phyloP scores from a whole-genome alignment of 2,329 filamentous ascomycete genomes.

The Colletotrichum somersetense region DNA sequence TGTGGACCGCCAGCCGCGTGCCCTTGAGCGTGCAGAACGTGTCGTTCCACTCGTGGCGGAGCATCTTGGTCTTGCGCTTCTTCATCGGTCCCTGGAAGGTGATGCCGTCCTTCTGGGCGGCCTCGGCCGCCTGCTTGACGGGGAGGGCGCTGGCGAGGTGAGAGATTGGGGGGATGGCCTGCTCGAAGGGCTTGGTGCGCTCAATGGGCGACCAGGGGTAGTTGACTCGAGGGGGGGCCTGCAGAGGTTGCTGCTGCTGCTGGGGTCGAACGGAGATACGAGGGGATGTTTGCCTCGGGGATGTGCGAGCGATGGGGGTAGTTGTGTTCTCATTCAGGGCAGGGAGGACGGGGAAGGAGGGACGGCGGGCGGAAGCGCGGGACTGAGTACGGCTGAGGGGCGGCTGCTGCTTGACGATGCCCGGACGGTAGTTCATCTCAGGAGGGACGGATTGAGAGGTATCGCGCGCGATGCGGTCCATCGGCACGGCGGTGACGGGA shows the following conservation, averaged over 20 bases:
- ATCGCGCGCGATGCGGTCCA: slow-evolving; percentile 81
- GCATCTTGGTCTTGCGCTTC: slow-evolving; percentile 89
- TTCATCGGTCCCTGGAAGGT: slow-evolving; percentile 90
- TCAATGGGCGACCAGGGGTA: slow-evolving; percentile 69
- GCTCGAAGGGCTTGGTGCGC: slow-evolving; percentile 59
- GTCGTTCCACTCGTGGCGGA: slow-evolving; percentile 94
- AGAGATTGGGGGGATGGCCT: slow-evolving; percentile 55
- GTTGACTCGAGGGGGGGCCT: slow-evolving; percentile 66
- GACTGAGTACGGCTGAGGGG: slow-evolving; percentile 62
- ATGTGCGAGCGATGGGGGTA: slow-evolving; percentile 53
- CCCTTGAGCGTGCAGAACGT: slow-evolving; percentile 89
- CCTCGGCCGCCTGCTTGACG: slow-evolving; percentile 45
- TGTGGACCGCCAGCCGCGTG: slow-evolving; percentile 81
- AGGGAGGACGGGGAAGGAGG: slow-evolving; percentile 77
- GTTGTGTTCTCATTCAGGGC: slow-evolving; percentile 75
- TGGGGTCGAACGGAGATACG: slow-evolving; percentile 50
- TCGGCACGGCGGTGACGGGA: slow-evolving; percentile 79
- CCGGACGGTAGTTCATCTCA: slow-evolving; percentile 83
- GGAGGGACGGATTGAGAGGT: slow-evolving; percentile 92
- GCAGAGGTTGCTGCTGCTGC: slow-evolving; percentile 55
- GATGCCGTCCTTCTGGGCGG: slow-evolving; percentile 62
- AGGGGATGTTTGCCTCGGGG: slow-evolving; percentile 53
- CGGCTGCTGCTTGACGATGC: slow-evolving; percentile 49
- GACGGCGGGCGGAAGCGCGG: slow-evolving; percentile 70
- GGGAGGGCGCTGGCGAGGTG: slow-evolving; percentile 42